Evolutionary conservation across 1,139 yeast genomes (phyloP).

Genomic region (Debaryomycetaceae sp.): DNA sequence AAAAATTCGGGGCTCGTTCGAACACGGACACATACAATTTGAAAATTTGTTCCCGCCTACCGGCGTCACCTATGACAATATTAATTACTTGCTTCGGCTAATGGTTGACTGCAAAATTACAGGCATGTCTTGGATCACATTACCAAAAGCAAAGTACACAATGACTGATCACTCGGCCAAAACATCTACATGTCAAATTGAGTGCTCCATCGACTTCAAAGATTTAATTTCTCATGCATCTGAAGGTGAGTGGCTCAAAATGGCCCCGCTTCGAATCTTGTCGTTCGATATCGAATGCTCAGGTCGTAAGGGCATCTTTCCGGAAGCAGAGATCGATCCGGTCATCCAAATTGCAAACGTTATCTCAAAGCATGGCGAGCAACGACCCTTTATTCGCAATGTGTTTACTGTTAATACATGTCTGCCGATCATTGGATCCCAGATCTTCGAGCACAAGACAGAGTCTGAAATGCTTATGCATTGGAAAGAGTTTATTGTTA

Average conservation of each 20-base stretch:
- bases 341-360: conserved; percentile 97
- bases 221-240: conserved; percentile 73
- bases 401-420: conserved; percentile 91
- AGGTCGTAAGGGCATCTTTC: conserved; percentile 93
- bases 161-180: conserved; percentile 25
- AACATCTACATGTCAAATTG: conserved; percentile 78
- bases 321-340: conserved; percentile 88
- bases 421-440: conserved; percentile 88
- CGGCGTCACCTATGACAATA: conserved; percentile 75
- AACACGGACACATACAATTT: conserved; percentile 67
- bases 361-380: conserved; percentile 71
- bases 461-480: conserved; percentile 75
- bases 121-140: conserved; percentile 96
- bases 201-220: conserved; percentile 56
- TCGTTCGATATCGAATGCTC: conserved; percentile 98
- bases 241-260: conserved; percentile 88
- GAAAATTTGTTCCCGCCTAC: conserved; percentile 49
- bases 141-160: conserved; percentile 64
- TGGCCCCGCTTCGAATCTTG: conserved; percentile 87
- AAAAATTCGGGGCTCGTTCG: conserved; percentile 67
- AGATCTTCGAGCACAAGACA: conserved; percentile 62
- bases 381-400: conserved; percentile 79
- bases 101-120: conserved; percentile 89
- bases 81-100: conserved; percentile 72
- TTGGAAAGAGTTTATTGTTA: conserved; percentile 79